Percentiles rank a stretch among this genome's conserved stretches.
Conservation (phyloP, 805 yeast species). For the Wickerhamiella australiensis region DNA sequence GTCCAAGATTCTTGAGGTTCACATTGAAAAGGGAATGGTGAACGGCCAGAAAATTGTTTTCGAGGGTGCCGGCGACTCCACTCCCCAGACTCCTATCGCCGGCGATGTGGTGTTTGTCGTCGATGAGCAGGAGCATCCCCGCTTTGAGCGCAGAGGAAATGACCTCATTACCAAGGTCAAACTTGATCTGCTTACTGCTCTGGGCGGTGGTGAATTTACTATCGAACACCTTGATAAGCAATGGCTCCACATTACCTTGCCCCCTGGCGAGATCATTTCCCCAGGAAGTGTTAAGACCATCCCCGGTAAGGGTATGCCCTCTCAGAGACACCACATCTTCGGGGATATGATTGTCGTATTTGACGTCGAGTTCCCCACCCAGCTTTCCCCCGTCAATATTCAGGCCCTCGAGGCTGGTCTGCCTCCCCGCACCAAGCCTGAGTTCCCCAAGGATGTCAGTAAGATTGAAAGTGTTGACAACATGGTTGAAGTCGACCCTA, state of each 20-base stretch:
- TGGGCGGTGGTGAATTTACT: slow-evolving; percentile 89
- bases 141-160: slow-evolving; percentile 77
- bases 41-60: slow-evolving; percentile 85
- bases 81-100: slow-evolving; percentile 76
- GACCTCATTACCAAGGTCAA: slow-evolving; percentile 77
- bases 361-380: slow-evolving; percentile 75
- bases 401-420: slow-evolving; percentile 59
- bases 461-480: slow-evolving; percentile 43
- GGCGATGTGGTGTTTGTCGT: slow-evolving; percentile 93
- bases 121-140: slow-evolving; percentile 76
- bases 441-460: slow-evolving; percentile 53
- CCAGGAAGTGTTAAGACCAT: slow-evolving; percentile 75
- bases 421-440: slow-evolving; percentile 57
- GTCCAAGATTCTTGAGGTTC: slow-evolving; percentile 87
- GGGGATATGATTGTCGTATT: slow-evolving; percentile 85
- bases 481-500: slow-evolving; percentile 53
- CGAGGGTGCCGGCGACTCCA: slow-evolving; percentile 95
- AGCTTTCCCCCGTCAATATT: slow-evolving; percentile 53
- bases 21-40: slow-evolving; percentile 93
- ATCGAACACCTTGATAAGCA: slow-evolving; percentile 88
- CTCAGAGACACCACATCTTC: slow-evolving; percentile 70
- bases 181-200: slow-evolving; percentile 83
- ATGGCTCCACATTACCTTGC: slow-evolving; percentile 65
- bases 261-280: slow-evolving; percentile 86
- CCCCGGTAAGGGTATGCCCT: slow-evolving; percentile 96